Evolutionary conservation across 2,329 filamentous ascomycete species (phyloP), one percentile per base, ranked within the genome.

Genomic region (Penicillium nordicum): DNA sequence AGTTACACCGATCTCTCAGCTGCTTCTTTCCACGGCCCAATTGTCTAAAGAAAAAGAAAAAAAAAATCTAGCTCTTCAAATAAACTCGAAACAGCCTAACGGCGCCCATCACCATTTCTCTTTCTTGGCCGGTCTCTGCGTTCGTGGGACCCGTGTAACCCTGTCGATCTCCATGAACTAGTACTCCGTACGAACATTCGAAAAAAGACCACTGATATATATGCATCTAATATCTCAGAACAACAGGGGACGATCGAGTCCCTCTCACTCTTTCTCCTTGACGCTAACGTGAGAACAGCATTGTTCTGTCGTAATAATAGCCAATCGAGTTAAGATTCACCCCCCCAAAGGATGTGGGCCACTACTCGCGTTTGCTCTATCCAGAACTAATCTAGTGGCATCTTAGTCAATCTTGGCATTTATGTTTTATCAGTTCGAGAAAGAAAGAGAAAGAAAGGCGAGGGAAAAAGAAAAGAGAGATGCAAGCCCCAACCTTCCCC

Each of bases 41-140:
- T 57, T 58, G 54, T 58, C 50, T 36, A 47, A 34, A 25, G 16
- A 41, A 14, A 29, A 30, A 32, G n/a, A 23, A 29, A 27, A 29
- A 12, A 32, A 30, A 5, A 34, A 11, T 38, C 58, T 45, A 48
- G 55, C 55, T 61, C 55, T 59, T 62, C 61, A 67, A 72, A 72
- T 73, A 68, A 73, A 74, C 69, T 69, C 69, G 72, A 74, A 74
- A 74, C 72, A 71, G 58, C 61, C 72, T 72, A 74, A 74, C 69
- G 67, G 70, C 61, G 61, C 58, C 63, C 59, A 63, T 62, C 62
- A 56, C 21, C 21, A 50, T 32, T 57, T 53, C 48, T 47, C 25
- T 46, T 34, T 37, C 41, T 37, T 23, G 37, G 32, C 25, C 18
- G 18, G 18, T 18, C 23, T 32, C 44, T 58, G 51, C 47, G 54